Conservation (phyloP, 2,329 filamentous ascomycete species). For the Cryphonectria nitschkei region DNA sequence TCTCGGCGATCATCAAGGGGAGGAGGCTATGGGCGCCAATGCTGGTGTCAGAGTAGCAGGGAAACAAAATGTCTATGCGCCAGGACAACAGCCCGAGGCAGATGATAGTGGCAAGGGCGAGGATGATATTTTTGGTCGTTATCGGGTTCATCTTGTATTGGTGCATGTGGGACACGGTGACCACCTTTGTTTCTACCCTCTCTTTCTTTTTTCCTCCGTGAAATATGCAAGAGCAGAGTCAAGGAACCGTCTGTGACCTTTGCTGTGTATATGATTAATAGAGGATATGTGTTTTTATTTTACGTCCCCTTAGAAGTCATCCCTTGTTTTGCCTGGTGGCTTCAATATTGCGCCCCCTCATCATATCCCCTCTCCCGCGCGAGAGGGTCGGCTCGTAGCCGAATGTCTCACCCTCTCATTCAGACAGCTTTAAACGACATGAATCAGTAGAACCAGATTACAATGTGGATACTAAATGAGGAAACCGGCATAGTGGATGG, state of each 20-base stretch:
- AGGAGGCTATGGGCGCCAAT: background rate
- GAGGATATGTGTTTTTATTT: background rate
- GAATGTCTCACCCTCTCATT: background rate
- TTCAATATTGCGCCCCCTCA: background rate
- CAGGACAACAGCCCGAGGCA: background rate
- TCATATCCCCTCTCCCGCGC: background rate
- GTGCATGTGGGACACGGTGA: background rate
- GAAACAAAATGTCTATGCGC: background rate
- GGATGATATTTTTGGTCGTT: background rate
- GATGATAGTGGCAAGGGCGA: background rate
- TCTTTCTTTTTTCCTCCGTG: no score
- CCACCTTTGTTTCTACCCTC: background rate
- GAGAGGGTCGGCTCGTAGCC: background rate
- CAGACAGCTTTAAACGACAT: no score
- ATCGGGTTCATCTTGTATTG: conserved; percentile 1
- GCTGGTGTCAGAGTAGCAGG: background rate
- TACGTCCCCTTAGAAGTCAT: background rate
- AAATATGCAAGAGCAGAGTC: background rate
- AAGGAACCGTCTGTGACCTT: background rate
- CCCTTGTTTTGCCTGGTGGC: background rate
- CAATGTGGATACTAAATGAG: no score
- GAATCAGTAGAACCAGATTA: no score
- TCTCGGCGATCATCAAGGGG: conserved; percentile 11
- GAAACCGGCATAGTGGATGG: no score
- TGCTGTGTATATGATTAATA: background rate